Percentiles rank a stretch among this genome's conserved stretches.
Evolutionary conservation across 805 yeast species (phyloP).

Genomic region (Candida hispaniensis): DNA sequence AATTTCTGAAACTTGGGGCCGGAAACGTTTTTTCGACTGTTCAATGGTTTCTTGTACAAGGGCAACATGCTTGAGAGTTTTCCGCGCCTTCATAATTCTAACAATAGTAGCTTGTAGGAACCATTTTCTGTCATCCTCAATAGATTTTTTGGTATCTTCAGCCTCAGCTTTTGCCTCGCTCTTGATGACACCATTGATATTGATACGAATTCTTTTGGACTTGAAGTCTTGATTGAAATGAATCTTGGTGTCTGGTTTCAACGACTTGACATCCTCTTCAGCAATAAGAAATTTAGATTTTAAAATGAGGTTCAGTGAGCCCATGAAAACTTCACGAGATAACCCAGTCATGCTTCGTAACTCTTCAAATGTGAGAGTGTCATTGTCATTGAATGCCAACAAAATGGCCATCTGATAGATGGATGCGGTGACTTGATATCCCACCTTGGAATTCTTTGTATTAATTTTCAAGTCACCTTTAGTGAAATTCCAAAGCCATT

Average conservation of each 20-base stretch:
- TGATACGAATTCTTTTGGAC: slow-evolving; percentile 73
- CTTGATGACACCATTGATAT: slow-evolving; percentile 49
- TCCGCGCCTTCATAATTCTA: slow-evolving; percentile 91
- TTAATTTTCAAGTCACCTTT: slow-evolving; percentile 87
- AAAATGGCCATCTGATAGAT: slow-evolving; percentile 80
- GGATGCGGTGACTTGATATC: slow-evolving; percentile 56
- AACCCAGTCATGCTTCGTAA: slow-evolving; percentile 60
- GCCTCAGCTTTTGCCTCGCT: slow-evolving; percentile 57
- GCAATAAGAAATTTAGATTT: slow-evolving; percentile 67
- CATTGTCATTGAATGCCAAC: slow-evolving; percentile 67
- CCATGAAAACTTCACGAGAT: slow-evolving; percentile 52
- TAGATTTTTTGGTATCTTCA: slow-evolving; percentile 66
- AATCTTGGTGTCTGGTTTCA: slow-evolving; percentile 43
- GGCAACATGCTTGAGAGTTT: slow-evolving; percentile 63
- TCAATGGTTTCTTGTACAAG: slow-evolving; percentile 80
- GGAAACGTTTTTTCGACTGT: slow-evolving; percentile 72
- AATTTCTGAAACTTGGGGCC: slow-evolving; percentile 75
- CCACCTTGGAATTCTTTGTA: slow-evolving; percentile 60
- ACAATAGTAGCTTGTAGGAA: slow-evolving; percentile 89
- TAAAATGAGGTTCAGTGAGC: slow-evolving; percentile 68
- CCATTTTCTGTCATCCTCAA: slow-evolving; percentile 76
- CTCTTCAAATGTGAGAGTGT: slow-evolving; percentile 47
- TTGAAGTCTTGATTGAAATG: slow-evolving; percentile 73
- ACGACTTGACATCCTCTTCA: slow-evolving; percentile 21
- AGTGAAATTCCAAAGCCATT: slow-evolving; percentile 94